phyloP scores from a whole-genome alignment of 164 flowering plant species.

The Tetracentron sinense region DNA sequence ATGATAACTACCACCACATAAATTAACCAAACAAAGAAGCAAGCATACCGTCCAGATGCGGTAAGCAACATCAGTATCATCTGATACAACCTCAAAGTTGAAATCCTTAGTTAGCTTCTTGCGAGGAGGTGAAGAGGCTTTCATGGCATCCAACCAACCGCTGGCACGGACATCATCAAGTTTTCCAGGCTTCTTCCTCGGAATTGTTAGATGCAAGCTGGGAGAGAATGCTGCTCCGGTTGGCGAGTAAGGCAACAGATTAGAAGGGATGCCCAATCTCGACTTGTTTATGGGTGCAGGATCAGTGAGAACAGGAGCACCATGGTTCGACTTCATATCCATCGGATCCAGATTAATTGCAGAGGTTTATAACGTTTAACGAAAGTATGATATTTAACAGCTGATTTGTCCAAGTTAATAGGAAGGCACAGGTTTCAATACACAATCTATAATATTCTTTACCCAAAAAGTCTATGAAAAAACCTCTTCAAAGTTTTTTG shows the following conservation, averaged over 20 bases:
- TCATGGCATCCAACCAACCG: conserved; percentile 80
- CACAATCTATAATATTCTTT: background rate
- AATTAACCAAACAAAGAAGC: background rate
- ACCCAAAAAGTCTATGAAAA: conserved; percentile 64
- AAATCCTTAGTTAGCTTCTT: conserved; percentile 51
- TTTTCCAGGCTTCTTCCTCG: conserved; percentile 51
- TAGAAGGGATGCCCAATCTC: conserved; percentile 57
- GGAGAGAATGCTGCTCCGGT: conserved; percentile 29
- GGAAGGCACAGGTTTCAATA: conserved; percentile 16
- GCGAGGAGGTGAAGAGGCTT: conserved; percentile 74
- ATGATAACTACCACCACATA: background rate
- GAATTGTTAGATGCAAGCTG: conserved; percentile 30
- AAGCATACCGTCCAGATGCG: conserved; percentile 59
- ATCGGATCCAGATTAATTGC: conserved; percentile 21
- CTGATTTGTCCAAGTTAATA: background rate
- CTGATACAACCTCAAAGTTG: conserved; percentile 34
- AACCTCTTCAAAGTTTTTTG: conserved; percentile 61
- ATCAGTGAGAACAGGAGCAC: conserved; percentile 72
- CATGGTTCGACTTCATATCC: conserved; percentile 45
- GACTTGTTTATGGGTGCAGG: conserved; percentile 60
- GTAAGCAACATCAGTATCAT: conserved; percentile 44
- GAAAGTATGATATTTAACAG: background rate
- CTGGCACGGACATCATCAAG: conserved; percentile 58
- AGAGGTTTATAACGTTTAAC: background rate
- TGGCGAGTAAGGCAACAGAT: conserved; percentile 40